Percentiles rank a stretch among this genome's conserved stretches.
Conservation (phyloP, 2,329 filamentous ascomycete genomes). For the Microascus cirrosus region DNA sequence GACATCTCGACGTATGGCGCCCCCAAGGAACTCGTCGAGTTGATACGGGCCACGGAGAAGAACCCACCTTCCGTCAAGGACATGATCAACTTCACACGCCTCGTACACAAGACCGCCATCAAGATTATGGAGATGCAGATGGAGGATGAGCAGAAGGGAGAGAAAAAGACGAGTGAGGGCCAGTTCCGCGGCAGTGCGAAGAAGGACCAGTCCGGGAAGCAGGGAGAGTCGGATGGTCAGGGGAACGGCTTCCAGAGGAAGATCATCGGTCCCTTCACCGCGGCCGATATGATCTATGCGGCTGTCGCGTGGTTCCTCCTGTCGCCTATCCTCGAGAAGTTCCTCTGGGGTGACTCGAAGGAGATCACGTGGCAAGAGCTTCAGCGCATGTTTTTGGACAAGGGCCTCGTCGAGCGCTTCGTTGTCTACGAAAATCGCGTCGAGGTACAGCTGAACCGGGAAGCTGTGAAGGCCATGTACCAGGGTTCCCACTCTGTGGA, state of each 20-base stretch:
- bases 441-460: constrained; percentile 67
- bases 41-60: constrained; percentile 1
- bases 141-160: constrained; percentile 7
- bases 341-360: constrained; percentile 28
- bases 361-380: constrained; percentile 99
- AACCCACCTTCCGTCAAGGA: constrained; percentile 2
- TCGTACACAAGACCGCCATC: constrained; percentile 7
- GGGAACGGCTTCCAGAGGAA: constrained; percentile 20
- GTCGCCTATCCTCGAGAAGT: constrained; percentile 26
- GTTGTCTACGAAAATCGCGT: constrained; percentile 71
- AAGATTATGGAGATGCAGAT: constrained; percentile 8
- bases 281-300: constrained; percentile 43
- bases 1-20: constrained; percentile 58
- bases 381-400: constrained; percentile 84
- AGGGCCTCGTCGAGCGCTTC: constrained; percentile 89
- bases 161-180: constrained; percentile 11
- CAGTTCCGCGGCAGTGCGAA: constrained; percentile 4
- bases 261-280: constrained; percentile 5
- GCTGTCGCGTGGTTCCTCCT: constrained; percentile 27
- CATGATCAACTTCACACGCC: constrained; percentile 7
- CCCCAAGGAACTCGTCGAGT: constrained; percentile 52
- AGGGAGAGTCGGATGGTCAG: constrained; percentile 25
- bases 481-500: constrained; percentile 59
- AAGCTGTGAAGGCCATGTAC: constrained; percentile 60
- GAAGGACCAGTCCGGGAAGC: constrained; percentile 8